Evolutionary conservation across 1,284 basidiomycete species (phyloP), one percentile per base, ranked within the genome.

Genomic region (Malassezia psittaci): DNA sequence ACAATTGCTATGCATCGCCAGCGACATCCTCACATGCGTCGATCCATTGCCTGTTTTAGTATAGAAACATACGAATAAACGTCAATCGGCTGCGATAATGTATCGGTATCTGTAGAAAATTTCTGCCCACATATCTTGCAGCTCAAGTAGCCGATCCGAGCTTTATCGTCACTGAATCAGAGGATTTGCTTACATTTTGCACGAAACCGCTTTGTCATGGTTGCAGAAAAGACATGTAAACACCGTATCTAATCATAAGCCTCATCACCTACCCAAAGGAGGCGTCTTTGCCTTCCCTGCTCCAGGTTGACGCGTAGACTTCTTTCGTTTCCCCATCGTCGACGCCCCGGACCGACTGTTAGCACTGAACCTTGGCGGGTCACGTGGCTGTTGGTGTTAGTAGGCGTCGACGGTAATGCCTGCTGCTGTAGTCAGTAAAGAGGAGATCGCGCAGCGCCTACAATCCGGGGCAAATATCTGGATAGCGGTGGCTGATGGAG

Each of bases 11-110:
- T 16, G 37, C 48, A 12, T 48, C 36, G 24, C 29, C 42, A 7
- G 87, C 85, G 21, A 87, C 87, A 18, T 86, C 85, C 70, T 90
- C 87, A 18, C 86, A 86, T 43, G 88, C 87, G 75, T 90, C 88
- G 63, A 90, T 88, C 88, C 88, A 90, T 69, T 88, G 61, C 34
- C 60, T 61, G 52, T 11, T 12, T 44, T 8, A 39, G 18, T 13
- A 37, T 5, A 15, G 24, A 21, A 10, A 54, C 49, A 21, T 44
- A 85, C 10, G 87, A 87, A 74, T 90, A 90, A 29, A 90, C 86
- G 74, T 90, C 88, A 59, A 90, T 84, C 5, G 88, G 83, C 65
- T 90, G 88, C 1, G 86, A 88, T 46, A 90, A 79, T 69, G 89
- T 87, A 85, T 62, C 49, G 9, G 60, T 75, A 54, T 43, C 48